A percentile compares a stretch with the other conserved stretches of the same genome.
These are phyloP conservation scores for Blumeria graminis DNA, from an alignment of 2,329 filamentous ascomycete genomes.

Conservation along the genomic window DNA sequence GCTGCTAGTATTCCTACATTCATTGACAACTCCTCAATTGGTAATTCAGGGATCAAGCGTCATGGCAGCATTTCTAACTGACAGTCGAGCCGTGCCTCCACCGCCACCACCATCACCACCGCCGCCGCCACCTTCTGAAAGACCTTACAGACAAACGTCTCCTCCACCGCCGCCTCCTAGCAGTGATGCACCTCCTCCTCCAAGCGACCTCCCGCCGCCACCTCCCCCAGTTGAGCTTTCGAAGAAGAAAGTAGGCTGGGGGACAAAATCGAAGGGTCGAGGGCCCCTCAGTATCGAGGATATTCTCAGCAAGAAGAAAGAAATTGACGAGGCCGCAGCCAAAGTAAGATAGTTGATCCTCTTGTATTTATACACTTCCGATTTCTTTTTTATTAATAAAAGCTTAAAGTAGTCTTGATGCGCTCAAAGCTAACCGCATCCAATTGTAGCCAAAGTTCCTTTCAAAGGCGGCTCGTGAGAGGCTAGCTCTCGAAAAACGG, in stretches of 20 bases:
- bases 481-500: constrained; percentile 53
- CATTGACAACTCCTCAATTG: no score
- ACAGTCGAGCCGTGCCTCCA: not conserved
- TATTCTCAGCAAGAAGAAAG: constrained; percentile 62
- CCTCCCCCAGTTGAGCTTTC: constrained; percentile 21
- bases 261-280: constrained; percentile 18
- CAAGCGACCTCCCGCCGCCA: constrained; percentile 17
- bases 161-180: constrained; percentile 18
- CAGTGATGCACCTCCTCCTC: constrained; percentile 16
- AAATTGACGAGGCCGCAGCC: constrained; percentile 57
- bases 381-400: not conserved
- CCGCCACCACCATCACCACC: not conserved
- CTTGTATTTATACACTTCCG: not conserved
- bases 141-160: constrained; percentile 12
- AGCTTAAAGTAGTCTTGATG: constrained; percentile 14
- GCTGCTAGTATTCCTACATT: no score
- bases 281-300: constrained; percentile 62
- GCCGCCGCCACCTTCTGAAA: constrained; percentile 12
- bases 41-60: no score
- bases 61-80: no score
- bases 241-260: constrained; percentile 27
- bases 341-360: constrained; percentile 28
- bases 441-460: constrained; percentile 49
- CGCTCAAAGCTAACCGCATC: constrained; percentile 10
- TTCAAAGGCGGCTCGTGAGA: constrained; percentile 60